Conservation (phyloP, 2,329 filamentous ascomycete genomes). For the Xylaria sp. region DNA sequence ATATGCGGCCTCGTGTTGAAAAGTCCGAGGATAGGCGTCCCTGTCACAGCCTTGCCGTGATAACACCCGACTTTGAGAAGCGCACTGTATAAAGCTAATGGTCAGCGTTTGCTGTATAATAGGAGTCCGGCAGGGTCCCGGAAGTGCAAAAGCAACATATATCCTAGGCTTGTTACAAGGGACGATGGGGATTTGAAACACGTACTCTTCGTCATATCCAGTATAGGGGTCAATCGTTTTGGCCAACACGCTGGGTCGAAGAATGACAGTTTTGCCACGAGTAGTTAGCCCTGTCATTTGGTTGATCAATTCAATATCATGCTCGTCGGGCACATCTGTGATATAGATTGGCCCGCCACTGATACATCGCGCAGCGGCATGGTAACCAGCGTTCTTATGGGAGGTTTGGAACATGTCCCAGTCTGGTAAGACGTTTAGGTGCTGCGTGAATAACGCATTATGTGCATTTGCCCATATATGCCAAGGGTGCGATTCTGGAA, state of each 20-base stretch:
- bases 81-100: conserved; percentile 42
- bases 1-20: conserved; percentile 79
- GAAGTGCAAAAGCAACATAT: background rate
- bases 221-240: conserved; percentile 79
- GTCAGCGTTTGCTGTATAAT: conserved; percentile 9
- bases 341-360: conserved; percentile 95
- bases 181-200: background rate
- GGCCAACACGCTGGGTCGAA: conserved; percentile 80
- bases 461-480: conserved; percentile 95
- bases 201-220: conserved; percentile 73
- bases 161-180: background rate
- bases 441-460: conserved; percentile 82
- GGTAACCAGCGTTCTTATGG: conserved; percentile 78
- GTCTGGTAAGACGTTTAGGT: conserved; percentile 88
- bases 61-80: conserved; percentile 84
- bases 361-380: conserved; percentile 89
- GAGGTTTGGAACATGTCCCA: conserved; percentile 77
- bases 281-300: conserved; percentile 83
- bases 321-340: conserved; percentile 86
- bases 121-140: background rate
- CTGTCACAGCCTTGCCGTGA: conserved; percentile 71
- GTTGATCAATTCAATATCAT: conserved; percentile 77
- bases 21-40: conserved; percentile 80
- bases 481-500: conserved; percentile 86
- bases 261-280: conserved; percentile 78